Evolutionary conservation across 139 green algal species (phyloP).

Genomic region (Gonium pectorale): DNA sequence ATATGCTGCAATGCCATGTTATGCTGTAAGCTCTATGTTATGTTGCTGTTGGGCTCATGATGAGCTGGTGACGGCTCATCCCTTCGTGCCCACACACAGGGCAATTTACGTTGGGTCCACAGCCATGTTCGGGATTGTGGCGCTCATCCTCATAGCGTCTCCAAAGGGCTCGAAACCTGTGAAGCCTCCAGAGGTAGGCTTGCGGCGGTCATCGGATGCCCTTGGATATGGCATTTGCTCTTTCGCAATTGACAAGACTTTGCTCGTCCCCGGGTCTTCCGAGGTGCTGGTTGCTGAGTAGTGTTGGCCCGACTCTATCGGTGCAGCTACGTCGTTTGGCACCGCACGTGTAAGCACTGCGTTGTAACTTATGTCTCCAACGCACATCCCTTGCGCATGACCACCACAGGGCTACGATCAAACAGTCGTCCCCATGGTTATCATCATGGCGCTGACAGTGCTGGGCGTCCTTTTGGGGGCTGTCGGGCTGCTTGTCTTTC

Average conservation of each 20-base stretch:
- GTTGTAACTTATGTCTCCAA: too few species aligned
- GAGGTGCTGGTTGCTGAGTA: neutral
- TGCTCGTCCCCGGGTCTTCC: too few species aligned
- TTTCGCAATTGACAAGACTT: too few species aligned
- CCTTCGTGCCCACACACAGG: conserved; percentile 38
- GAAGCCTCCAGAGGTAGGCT: conserved; percentile 42
- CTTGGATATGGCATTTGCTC: too few species aligned
- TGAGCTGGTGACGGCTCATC: too few species aligned
- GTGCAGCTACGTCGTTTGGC: neutral
- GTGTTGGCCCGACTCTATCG: neutral
- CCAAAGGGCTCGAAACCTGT: conserved; percentile 47
- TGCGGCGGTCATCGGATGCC: neutral
- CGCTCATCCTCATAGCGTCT: conserved; percentile 49
- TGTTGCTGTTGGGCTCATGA: too few species aligned
- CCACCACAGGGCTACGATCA: conserved; percentile 56
- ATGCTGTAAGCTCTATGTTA: too few species aligned
- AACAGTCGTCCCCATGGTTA: conserved; percentile 41
- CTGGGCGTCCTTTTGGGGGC: conserved; percentile 21
- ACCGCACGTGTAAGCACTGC: too few species aligned
- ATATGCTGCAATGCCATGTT: too few species aligned
- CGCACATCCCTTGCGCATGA: neutral
- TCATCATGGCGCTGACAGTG: conserved; percentile 44
- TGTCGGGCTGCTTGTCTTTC: conserved; percentile 41
- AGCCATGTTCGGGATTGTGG: conserved; percentile 40
- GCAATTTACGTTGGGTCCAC: conserved; percentile 17